A percentile compares a stretch with the other conserved stretches of the same genome.
Evolutionary conservation across 1,284 basidiomycete genomes (phyloP).

Genomic region (Irpex sp.): DNA sequence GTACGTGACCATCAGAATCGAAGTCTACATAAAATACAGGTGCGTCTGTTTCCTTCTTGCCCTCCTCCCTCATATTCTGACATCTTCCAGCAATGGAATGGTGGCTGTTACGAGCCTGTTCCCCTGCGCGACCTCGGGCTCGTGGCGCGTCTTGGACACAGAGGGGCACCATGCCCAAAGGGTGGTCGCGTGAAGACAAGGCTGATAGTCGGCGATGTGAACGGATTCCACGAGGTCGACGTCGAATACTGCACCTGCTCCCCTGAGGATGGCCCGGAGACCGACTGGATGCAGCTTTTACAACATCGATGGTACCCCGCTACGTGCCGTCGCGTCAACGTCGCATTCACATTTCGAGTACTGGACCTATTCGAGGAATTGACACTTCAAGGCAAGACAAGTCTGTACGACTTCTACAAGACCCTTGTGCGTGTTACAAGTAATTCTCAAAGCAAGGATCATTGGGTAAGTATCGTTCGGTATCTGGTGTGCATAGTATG

Average conservation of each 20-base stretch:
- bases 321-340: conserved; percentile 10
- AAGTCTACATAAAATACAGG: background rate
- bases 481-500: background rate
- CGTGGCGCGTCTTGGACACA: conserved; percentile 11
- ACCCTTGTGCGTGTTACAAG: conserved; percentile 12
- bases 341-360: conserved; percentile 13
- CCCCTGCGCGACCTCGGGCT: conserved; percentile 6
- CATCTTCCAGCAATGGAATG: conserved; percentile 6
- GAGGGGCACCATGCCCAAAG: background rate
- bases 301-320: conserved; percentile 15
- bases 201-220: conserved; percentile 3
- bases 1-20: background rate
- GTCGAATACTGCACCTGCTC: conserved; percentile 7
- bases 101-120: background rate
- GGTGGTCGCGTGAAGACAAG: background rate
- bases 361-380: conserved; percentile 16
- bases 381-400: conserved; percentile 13
- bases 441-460: conserved; percentile 6
- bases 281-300: conserved; percentile 11
- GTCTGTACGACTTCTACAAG: conserved; percentile 16
- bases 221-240: conserved; percentile 7
- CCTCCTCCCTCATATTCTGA: background rate
- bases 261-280: background rate
- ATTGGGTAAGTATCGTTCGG: background rate
- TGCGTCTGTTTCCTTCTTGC: background rate